Evolutionary conservation across 2,329 filamentous ascomycete genomes (phyloP), one percentile per base, ranked within the genome.

Genomic region (Fusarium verrucosum): DNA sequence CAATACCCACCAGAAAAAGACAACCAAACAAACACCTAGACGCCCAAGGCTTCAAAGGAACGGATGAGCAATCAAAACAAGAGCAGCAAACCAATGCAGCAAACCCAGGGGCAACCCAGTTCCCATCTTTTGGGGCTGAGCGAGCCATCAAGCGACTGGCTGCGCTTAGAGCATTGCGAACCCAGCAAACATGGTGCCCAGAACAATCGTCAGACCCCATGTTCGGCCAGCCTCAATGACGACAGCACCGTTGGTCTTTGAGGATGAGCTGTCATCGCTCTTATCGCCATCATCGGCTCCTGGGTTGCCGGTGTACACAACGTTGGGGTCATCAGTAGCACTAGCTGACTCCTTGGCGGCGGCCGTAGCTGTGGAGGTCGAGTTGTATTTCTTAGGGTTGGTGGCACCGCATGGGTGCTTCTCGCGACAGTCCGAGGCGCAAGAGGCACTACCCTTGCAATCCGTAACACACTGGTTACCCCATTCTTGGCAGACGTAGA

Each of bases 331-430:
- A 19, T 75, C 72, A 2, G 76, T 75, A 37, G 69, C 49, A 42
- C 70, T 76, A 50, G 75, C 74, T 22, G 80, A 77, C 16, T 80
- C 71, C 13, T 78, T 73, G 6, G 79, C 73, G 9, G 81, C 73
- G 10, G 78, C 77, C 16, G 81, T 76, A 17, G 30, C 59, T 10
- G 80, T 78, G 9, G 81, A 77, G 8, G 85, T 85, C 7, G 75
- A 70, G 77, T 92, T 92, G 75, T 81, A 77, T 53, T 80, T 81
- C 37, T 77, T 84, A 14, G 91, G 91, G 73, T 85, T 79, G 69
- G 82, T 82, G 33, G 91, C 91, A 74, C 91, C 91, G 75, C 91
- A 94, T 4, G 88, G 90, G 78, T 92, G 81, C 62, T 93, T 79
- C 69, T 85, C 71, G 52, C 84, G 82, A 80, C 91, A 94, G 52